Conservation (phyloP, 1,284 basidiomycete genomes). For the Leccinum cinnamomeum region DNA sequence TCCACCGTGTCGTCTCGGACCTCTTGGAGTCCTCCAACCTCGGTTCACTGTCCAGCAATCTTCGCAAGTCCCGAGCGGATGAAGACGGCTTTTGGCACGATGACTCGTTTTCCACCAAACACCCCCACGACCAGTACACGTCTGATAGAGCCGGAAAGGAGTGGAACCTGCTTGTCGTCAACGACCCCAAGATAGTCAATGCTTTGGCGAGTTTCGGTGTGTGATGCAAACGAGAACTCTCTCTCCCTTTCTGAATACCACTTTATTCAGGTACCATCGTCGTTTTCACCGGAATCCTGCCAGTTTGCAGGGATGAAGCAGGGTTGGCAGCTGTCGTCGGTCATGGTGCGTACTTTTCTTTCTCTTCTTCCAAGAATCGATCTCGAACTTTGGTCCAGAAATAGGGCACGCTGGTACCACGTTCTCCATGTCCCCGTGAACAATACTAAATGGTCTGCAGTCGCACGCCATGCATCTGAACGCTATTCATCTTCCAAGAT, state of each 20-base stretch:
- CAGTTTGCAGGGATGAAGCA: conserved; percentile 74
- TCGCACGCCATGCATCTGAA: conserved; percentile 78
- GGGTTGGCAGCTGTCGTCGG: conserved; percentile 86
- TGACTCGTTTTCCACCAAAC: conserved; percentile 24
- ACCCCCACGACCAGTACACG: conserved; percentile 23
- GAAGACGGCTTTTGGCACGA: conserved; percentile 24
- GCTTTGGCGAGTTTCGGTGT: conserved; percentile 78
- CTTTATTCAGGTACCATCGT: conserved; percentile 63
- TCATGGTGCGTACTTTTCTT: conserved; percentile 60
- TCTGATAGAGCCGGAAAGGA: conserved; percentile 41
- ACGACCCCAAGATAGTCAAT: conserved; percentile 74
- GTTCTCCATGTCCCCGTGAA: conserved; percentile 4
- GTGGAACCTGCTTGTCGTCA: conserved; percentile 82
- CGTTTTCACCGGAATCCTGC: conserved; percentile 89
- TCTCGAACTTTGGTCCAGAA: conserved; percentile 46
- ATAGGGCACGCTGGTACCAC: conserved; percentile 78
- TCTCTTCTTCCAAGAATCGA: neutral
- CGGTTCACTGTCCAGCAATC: conserved; percentile 40
- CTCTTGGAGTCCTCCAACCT: conserved; percentile 75
- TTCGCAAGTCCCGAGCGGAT: conserved; percentile 5
- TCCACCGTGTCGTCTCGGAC: conserved; percentile 69
- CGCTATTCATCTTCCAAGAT: conserved; percentile 61
- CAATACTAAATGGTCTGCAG: conserved; percentile 37
- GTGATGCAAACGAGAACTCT: conserved; percentile 11
- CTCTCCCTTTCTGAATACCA: neutral